Base-by-base conservation (phyloP, 176 grass and related monocot species). In the Hsuehochloa calcarea region DNA sequence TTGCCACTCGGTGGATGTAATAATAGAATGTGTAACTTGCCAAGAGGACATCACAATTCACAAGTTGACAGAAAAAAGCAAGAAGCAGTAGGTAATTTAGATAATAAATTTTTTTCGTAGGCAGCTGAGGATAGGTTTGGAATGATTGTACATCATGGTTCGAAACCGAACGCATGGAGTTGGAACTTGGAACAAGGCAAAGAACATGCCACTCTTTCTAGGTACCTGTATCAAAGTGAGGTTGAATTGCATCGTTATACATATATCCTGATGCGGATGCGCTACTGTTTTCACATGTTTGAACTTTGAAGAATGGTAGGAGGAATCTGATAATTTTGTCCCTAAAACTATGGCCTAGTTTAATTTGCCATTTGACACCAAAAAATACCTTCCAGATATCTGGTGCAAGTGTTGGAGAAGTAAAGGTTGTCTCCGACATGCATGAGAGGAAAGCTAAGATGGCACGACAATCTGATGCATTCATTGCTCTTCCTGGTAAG, bases 381-480 rank as follows among this genome's bases (percentile, higher is more conserved):
- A 50, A 6, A 45, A 19, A 72, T 58, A 22, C n/a, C 19, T 67
- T 72, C 17, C 70, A 99, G 96, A 99, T 99, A 89, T 99, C 96
- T 25, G 96, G 96, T 41, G 87, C 89, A 56, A 96, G 93, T 66
- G 90, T 96, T 44, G 96, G 93, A 45, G 80, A 96, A 80, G 96
- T 94, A 20, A 96, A 92, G 67, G 59, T 88, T 49, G 93, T 96
- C 61, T 77, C 88, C 3, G 93, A 96, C 50, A 99, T 99, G 96
- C 96, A 99, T 5, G 96, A 94, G 43, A 89, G 96, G 67, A 99
- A 99, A 94, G 93, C 96, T 55, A 90, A 92, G 74, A 99, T 99
- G 96, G 96, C 96, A 5, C 82, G 84, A n/a, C 82, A 91, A 84
- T 72, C 90, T 29, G 91, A 96, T 78, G 96, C 96, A 22, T 99